Percentiles rank a stretch among this genome's conserved stretches.
These are phyloP conservation scores for Saxispiralis lemnorum DNA, from an alignment of 495 filamentous ascomycete genomes.

Conservation along the genomic window DNA sequence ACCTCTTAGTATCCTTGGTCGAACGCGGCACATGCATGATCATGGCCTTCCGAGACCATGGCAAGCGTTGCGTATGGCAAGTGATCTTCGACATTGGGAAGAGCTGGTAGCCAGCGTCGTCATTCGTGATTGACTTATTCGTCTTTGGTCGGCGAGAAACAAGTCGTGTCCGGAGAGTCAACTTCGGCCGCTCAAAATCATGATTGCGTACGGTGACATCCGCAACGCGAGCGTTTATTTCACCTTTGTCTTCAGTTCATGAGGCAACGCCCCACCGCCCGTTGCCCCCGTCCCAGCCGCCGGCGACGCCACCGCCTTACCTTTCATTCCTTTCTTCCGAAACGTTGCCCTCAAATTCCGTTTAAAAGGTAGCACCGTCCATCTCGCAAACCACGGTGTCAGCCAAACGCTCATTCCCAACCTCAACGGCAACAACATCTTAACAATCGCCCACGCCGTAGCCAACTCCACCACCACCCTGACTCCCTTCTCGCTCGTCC, in stretches of 20 bases:
- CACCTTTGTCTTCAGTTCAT: neutral
- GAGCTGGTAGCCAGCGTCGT: too few species aligned
- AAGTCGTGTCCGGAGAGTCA: too few species aligned
- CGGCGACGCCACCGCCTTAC: neutral
- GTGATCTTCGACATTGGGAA: too few species aligned
- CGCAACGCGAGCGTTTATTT: neutral
- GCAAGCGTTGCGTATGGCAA: too few species aligned
- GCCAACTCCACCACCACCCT: constrained; percentile 45
- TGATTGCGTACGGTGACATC: too few species aligned
- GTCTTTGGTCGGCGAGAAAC: too few species aligned
- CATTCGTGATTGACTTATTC: too few species aligned
- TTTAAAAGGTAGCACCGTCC: constrained; percentile 35
- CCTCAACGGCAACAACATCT: constrained; percentile 59
- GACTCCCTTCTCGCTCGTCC: constrained; percentile 28
- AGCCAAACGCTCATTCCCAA: constrained; percentile 65
- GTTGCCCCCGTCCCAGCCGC: constrained; percentile 15
- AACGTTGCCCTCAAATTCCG: constrained; percentile 26
- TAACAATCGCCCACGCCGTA: constrained; percentile 76
- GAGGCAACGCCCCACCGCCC: constrained; percentile 13
- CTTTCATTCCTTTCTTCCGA: constrained; percentile 18
- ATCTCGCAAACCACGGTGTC: constrained; percentile 84
- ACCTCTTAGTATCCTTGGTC: too few species aligned
- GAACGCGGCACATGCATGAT: too few species aligned
- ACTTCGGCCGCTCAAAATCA: too few species aligned
- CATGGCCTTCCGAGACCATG: too few species aligned